Percentiles rank a stretch among this genome's conserved stretches.
These are phyloP conservation scores for Glycyrrhiza uralensis DNA, from an alignment of 306 rosid genomes.

Conservation along the genomic window DNA sequence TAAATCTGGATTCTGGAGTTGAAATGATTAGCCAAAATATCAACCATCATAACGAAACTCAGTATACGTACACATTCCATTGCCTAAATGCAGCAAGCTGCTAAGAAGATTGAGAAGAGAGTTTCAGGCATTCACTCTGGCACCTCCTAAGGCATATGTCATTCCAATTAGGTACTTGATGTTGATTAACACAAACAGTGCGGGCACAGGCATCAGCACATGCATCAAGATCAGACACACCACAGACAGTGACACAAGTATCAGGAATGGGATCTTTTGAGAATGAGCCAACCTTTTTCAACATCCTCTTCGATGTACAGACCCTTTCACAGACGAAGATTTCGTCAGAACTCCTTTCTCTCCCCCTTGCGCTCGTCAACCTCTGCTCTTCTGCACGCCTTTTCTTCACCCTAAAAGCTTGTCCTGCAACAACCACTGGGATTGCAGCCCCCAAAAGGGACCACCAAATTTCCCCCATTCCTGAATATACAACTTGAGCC, in stretches of 20 bases:
- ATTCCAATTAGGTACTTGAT: slow-evolving; percentile 92
- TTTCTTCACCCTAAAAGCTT: slow-evolving; percentile 68
- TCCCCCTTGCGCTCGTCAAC: slow-evolving; percentile 69
- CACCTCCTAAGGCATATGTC: slow-evolving; percentile 86
- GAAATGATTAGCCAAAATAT: slow-evolving; percentile 15
- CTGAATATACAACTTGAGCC: slow-evolving; percentile 20
- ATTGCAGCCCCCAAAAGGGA: slow-evolving; percentile 77
- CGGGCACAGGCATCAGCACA: slow-evolving; percentile 96
- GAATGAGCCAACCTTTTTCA: slow-evolving; percentile 83
- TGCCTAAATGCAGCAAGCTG: slow-evolving; percentile 6
- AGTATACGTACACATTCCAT: slow-evolving; percentile 7
- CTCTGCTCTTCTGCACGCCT: slow-evolving; percentile 65
- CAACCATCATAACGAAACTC: neutral
- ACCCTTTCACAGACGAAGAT: slow-evolving; percentile 93
- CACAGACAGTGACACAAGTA: slow-evolving; percentile 93
- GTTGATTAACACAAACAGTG: slow-evolving; percentile 90
- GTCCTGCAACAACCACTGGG: slow-evolving; percentile 82
- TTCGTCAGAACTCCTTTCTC: slow-evolving; percentile 84
- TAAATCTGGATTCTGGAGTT: slow-evolving; percentile 10
- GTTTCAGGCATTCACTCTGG: slow-evolving; percentile 92
- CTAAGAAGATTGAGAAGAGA: slow-evolving; percentile 66
- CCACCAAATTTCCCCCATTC: slow-evolving; percentile 96
- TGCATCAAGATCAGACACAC: slow-evolving; percentile 87
- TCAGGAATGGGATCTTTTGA: slow-evolving; percentile 96
- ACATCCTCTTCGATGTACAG: slow-evolving; percentile 90